Conservation (phyloP, 2,329 filamentous ascomycete genomes). For the Lachnellula occidentalis region DNA sequence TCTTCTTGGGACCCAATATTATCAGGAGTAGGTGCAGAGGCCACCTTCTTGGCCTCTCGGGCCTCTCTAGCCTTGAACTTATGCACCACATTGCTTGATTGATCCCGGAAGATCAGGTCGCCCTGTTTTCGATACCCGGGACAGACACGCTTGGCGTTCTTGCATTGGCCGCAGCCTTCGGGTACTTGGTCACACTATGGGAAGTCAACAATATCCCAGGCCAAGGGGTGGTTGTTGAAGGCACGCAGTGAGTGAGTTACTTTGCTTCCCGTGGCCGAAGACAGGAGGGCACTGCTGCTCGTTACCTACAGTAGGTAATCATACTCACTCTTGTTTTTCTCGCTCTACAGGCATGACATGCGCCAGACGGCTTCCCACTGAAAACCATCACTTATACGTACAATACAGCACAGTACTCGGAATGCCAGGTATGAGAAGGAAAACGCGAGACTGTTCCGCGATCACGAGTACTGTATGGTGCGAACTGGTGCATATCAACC, state of each 20-base stretch:
- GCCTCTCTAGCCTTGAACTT: constrained; percentile 36
- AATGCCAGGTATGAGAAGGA: neutral
- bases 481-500: neutral
- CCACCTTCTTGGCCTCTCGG: constrained; percentile 16
- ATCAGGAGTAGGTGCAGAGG: neutral
- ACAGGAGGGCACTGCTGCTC: too few relatives aligned
- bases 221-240: neutral
- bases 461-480: neutral
- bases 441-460: too few relatives aligned
- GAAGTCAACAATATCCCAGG: constrained; percentile 2
- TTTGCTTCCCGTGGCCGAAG: too few relatives aligned
- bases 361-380: constrained; percentile 52
- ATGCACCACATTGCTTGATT: constrained; percentile 49
- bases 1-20: neutral
- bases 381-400: constrained; percentile 44
- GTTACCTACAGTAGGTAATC: neutral
- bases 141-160: constrained; percentile 45
- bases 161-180: constrained; percentile 49
- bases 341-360: constrained; percentile 50
- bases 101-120: constrained; percentile 53
- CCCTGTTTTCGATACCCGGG: constrained; percentile 51
- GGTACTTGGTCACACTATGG: constrained; percentile 49
- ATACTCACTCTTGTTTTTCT: constrained; percentile 47
- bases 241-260: neutral
- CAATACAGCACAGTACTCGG: neutral